Conservation (phyloP, 2,329 filamentous ascomycete species). For the Alternaria dauci region DNA sequence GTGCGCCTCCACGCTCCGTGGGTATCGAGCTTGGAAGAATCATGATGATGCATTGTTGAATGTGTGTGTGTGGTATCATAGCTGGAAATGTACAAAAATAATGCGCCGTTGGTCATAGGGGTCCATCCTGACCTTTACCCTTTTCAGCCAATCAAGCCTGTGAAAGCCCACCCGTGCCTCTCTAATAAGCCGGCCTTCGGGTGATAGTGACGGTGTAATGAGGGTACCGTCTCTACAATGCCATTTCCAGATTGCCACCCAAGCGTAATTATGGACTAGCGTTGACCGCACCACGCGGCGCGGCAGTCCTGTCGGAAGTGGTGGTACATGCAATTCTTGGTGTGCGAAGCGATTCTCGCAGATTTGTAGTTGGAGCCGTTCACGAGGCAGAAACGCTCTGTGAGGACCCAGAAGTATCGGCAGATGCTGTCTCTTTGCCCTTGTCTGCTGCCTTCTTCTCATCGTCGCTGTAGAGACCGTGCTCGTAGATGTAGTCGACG, state of each 20-base stretch:
- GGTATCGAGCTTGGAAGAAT: not conserved
- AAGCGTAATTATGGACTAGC: constrained; percentile 2
- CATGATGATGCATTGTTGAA: constrained; percentile 24
- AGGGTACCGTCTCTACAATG: constrained; percentile 12
- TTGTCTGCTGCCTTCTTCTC: constrained; percentile 49
- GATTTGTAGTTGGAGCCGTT: not conserved
- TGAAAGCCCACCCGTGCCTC: constrained; percentile 30
- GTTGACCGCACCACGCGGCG: constrained; percentile 13
- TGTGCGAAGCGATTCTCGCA: not conserved
- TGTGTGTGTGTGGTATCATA: constrained; percentile 44
- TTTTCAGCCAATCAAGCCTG: constrained; percentile 24
- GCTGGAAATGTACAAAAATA: constrained; percentile 20
- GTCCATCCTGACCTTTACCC: not conserved
- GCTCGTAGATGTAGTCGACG: constrained; percentile 53
- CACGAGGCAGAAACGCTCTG: constrained; percentile 26
- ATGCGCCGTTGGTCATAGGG: constrained; percentile 13
- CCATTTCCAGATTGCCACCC: constrained; percentile 15
- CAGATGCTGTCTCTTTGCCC: constrained; percentile 41
- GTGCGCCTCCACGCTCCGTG: not conserved
- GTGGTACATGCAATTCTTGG: constrained; percentile 1
- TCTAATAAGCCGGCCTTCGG: constrained; percentile 14
- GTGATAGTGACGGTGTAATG: constrained; percentile 14
- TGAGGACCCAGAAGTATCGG: constrained; percentile 36
- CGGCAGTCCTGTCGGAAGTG: constrained; percentile 32
- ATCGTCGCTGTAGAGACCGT: constrained; percentile 50